These are phyloP conservation scores for Wallacemonas collosoma DNA, from an alignment of 208 protist genomes.

Conservation along the genomic window DNA sequence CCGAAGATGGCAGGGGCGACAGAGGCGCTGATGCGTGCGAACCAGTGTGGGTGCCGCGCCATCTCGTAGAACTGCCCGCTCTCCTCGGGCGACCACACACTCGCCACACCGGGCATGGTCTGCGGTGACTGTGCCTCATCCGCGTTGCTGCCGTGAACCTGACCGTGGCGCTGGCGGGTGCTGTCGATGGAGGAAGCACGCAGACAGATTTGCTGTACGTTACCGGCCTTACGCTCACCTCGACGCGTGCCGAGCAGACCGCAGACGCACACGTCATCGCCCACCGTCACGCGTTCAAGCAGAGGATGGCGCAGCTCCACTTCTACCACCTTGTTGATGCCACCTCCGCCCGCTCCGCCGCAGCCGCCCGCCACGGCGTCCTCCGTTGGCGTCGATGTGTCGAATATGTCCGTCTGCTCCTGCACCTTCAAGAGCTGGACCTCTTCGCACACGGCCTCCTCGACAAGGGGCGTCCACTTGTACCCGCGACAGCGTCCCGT, in stretches of 20 bases:
- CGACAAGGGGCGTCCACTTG: constrained; percentile 61
- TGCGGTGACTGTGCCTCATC: background rate
- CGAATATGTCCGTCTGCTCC: constrained; percentile 67
- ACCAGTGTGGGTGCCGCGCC: constrained; percentile 83
- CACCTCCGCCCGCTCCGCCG: constrained; percentile 30
- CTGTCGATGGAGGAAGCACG: constrained; percentile 37
- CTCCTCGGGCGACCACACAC: constrained; percentile 58
- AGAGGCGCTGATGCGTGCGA: constrained; percentile 86
- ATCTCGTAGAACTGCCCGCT: constrained; percentile 85
- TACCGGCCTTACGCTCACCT: constrained; percentile 38
- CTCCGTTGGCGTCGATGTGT: constrained; percentile 15
- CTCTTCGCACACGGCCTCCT: constrained; percentile 71
- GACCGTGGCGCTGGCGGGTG: constrained; percentile 9
- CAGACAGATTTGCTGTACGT: constrained; percentile 41
- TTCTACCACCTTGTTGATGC: constrained; percentile 75
- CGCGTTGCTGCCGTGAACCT: constrained; percentile 1
- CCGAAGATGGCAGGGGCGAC: constrained; percentile 98
- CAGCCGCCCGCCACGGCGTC: constrained; percentile 1
- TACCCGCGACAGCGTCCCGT: constrained; percentile 69
- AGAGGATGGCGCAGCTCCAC: constrained; percentile 72
- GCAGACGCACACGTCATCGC: constrained; percentile 69
- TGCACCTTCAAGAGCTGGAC: constrained; percentile 85
- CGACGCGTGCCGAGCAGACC: constrained; percentile 67
- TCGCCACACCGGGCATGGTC: constrained; percentile 4
- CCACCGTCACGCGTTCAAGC: constrained; percentile 71